Percentiles rank a stretch among this genome's conserved stretches.
Conservation (phyloP, 768 basidiomycete species). For the Pleurotus cornucopiae region DNA sequence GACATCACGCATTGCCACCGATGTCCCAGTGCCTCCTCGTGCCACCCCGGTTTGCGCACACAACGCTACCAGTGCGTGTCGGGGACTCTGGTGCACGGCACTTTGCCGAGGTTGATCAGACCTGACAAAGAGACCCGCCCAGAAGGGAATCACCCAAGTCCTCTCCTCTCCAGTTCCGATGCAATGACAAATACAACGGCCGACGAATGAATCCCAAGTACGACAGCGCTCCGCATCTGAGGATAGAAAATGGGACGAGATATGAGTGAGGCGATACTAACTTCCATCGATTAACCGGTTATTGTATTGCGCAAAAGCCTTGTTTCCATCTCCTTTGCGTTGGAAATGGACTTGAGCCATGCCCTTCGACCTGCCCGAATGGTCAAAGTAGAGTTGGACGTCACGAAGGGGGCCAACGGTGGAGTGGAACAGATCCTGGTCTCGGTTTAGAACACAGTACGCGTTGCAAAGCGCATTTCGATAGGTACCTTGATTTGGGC, state of each 20-base stretch:
- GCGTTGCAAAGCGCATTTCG: background rate
- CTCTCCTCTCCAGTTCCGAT: background rate
- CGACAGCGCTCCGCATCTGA: conserved; percentile 11
- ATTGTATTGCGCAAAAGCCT: conserved; percentile 93
- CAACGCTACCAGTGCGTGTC: too few relatives aligned
- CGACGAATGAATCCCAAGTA: conserved; percentile 18
- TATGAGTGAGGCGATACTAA: conserved; percentile 76
- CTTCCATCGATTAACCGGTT: conserved; percentile 99
- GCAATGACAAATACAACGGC: conserved; percentile 17
- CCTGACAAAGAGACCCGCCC: conserved; percentile 15
- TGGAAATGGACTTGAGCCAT: conserved; percentile 83
- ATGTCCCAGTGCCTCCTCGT: too few relatives aligned
- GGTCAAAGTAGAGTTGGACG: conserved; percentile 83
- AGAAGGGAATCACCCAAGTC: background rate
- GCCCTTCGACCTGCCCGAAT: conserved; percentile 85
- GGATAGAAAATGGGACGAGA: conserved; percentile 29
- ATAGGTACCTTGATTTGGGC: conserved; percentile 76
- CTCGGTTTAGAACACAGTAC: conserved; percentile 5
- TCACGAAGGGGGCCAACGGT: conserved; percentile 87
- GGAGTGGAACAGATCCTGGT: conserved; percentile 85
- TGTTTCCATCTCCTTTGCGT: conserved; percentile 83
- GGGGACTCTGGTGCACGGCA: background rate
- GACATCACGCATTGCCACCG: background rate
- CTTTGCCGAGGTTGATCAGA: conserved; percentile 36
- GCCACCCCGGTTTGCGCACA: too few relatives aligned